Evolutionary conservation across 2,329 filamentous ascomycete genomes (phyloP).

Genomic region (Colletotrichum sp.): DNA sequence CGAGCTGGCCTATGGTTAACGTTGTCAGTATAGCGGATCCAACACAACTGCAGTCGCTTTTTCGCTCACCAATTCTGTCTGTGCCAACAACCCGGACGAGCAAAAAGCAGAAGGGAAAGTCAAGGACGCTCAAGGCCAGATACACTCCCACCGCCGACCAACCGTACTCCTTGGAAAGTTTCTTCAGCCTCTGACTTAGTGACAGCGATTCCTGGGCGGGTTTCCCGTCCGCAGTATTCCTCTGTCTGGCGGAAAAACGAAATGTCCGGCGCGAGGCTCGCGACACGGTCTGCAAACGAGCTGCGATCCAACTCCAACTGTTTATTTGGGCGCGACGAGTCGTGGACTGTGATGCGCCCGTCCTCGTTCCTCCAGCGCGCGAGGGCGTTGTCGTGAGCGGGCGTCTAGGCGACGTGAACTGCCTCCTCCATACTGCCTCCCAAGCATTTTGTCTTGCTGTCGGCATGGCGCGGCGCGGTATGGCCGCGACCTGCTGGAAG

Average conservation of each 20-base stretch:
- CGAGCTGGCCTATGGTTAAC: slow-evolving; percentile 56
- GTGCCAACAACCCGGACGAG: slow-evolving; percentile 83
- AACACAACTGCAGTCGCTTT: background rate
- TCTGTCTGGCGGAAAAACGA: slow-evolving; percentile 17
- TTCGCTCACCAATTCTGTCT: slow-evolving; percentile 75
- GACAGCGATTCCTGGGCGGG: slow-evolving; percentile 43
- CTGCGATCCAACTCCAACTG: slow-evolving; percentile 4
- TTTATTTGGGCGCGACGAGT: background rate
- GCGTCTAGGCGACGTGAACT: background rate
- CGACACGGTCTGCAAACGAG: slow-evolving; percentile 6
- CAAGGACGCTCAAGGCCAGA: slow-evolving; percentile 78
- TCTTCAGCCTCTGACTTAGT: slow-evolving; percentile 76
- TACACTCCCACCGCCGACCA: slow-evolving; percentile 96
- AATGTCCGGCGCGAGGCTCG: slow-evolving; percentile 11
- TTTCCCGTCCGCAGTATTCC: background rate
- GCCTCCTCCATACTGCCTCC: slow-evolving; percentile 15
- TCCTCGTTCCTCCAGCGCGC: background rate
- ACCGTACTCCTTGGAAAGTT: slow-evolving; percentile 89
- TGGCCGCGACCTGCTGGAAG: slow-evolving; percentile 3
- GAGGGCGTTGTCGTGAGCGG: background rate
- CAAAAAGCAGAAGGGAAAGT: slow-evolving; percentile 95
- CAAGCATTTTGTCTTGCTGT: slow-evolving; percentile 1
- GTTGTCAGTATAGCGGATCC: background rate
- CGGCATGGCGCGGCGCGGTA: slow-evolving; percentile 7
- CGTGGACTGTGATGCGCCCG: background rate